A percentile compares a stretch with the other conserved stretches of the same genome.
Conservation (phyloP, 768 basidiomycete species). For the Collybiopsis confluens region DNA sequence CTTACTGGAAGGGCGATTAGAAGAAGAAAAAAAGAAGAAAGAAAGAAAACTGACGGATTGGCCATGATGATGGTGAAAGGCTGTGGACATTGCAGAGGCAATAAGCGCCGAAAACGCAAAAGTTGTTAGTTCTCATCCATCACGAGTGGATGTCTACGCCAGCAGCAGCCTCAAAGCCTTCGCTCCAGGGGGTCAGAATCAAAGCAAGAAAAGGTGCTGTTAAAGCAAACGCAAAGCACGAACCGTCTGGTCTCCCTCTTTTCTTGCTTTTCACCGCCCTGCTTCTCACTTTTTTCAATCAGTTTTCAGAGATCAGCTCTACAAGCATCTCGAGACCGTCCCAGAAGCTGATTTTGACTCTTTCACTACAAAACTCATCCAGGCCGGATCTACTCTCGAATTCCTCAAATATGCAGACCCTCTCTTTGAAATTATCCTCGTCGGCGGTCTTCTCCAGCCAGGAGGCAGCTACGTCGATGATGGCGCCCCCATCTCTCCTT, state of each 20-base stretch:
- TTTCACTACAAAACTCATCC: constrained; percentile 78
- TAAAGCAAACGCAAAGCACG: constrained; percentile 92
- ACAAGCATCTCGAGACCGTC: constrained; percentile 85
- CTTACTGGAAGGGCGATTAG: constrained; percentile 7
- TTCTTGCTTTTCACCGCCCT: constrained; percentile 5
- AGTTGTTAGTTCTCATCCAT: constrained; percentile 18
- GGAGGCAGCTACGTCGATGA: constrained; percentile 91
- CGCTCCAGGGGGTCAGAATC: constrained; percentile 87
- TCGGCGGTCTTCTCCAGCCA: constrained; percentile 94
- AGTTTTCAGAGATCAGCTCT: constrained; percentile 94
- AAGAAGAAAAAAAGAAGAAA: too few relatives aligned
- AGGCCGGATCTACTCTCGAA: constrained; percentile 91
- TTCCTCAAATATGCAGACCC: constrained; percentile 95
- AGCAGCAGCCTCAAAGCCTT: constrained; percentile 79
- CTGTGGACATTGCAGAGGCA: too few relatives aligned
- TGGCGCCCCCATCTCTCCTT: constrained; percentile 78
- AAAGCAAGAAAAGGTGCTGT: constrained; percentile 91
- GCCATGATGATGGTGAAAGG: too few relatives aligned
- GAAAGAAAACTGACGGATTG: too few relatives aligned
- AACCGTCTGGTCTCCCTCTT: constrained; percentile 56
- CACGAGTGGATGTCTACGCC: constrained; percentile 90
- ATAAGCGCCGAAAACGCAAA: too few relatives aligned
- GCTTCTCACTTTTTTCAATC: constrained; percentile 10
- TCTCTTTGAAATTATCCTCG: constrained; percentile 93
- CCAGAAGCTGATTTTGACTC: constrained; percentile 77